Base-by-base conservation (phyloP, 2,329 filamentous ascomycete species). In the Curvularia eragrostidis region DNA sequence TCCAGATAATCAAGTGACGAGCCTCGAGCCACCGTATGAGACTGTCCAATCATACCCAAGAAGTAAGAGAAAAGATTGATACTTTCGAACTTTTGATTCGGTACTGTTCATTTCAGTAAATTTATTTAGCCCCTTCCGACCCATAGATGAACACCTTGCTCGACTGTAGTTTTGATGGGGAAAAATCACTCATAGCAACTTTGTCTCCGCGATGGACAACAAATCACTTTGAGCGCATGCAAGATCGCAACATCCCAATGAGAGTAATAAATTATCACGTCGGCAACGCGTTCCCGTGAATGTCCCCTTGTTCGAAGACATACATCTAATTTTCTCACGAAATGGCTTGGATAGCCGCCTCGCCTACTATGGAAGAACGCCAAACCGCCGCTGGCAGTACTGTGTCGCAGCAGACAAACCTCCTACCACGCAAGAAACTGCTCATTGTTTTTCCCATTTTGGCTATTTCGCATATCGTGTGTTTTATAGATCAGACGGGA, bases 401-500 rank as follows among this genome's bases (percentile, higher is more conserved):
- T 13, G 44, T 68, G 15, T 63, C 67, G 21, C 62, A 64, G 19
- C 85, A 87, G 68, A 85, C 81, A 8, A 85, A 87, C 57, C 79
- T 87, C 18, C 77, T 88, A 1, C 83, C 84, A 0, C 79, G 78
- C 38, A 76, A 74, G 9, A 77, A 85, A 61, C 74, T 85, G 3
- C 52, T 85, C 10, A 64, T 80, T 41, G 83, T 86, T 43, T 85
- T 87, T 57, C 70, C 72, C 5, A 80, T 80, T 3, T 75, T 88
- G 10, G 79, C 85, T 1, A 74, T 83, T 13, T 81, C 83, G 0
- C 73, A 87, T 6, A 72, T 87, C 15, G 82, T 87, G 30, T 81
- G 79, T 12, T 85, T 83, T 58, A 81, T 85, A 51, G 84, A 87
- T 66, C 84, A 86, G 61, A 86, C 85, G 70, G 81, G 82, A 36